A percentile compares a stretch with the other conserved stretches of the same genome.
phyloP scores from a whole-genome alignment of 129 eudicot species.

The Lonicera japonica region DNA sequence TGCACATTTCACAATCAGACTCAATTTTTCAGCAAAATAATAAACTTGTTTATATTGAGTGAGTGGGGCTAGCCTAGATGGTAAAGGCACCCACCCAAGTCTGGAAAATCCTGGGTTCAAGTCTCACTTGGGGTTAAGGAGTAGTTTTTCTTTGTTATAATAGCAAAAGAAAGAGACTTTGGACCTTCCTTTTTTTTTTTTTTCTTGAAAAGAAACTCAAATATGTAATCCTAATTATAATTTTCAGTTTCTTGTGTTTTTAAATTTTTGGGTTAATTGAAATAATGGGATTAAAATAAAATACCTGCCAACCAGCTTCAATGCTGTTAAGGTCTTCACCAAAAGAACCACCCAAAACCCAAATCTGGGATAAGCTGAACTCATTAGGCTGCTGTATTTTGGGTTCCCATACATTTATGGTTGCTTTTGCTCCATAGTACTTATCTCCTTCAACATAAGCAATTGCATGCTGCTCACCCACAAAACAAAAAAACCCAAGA shows the following conservation, averaged over 20 bases:
- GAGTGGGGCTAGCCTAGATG: too few species aligned
- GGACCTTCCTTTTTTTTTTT: too few species aligned
- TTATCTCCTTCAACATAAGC: slow-evolving; percentile 92
- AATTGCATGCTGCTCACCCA: slow-evolving; percentile 68
- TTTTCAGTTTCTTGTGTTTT: too few species aligned
- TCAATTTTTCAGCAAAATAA: too few species aligned
- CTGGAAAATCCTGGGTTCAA: too few species aligned
- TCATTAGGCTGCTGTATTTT: slow-evolving; percentile 87
- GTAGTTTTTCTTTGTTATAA: too few species aligned
- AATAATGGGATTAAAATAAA: not conserved
- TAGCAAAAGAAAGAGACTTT: too few species aligned
- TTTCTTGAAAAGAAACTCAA: too few species aligned
- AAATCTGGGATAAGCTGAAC: slow-evolving; percentile 83
- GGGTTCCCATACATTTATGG: slow-evolving; percentile 95
- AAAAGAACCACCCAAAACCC: slow-evolving; percentile 92
- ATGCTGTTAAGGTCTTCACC: slow-evolving; percentile 99
- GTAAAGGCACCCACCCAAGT: too few species aligned
- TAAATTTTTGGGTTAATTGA: not conserved
- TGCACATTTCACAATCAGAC: slow-evolving; percentile 8
- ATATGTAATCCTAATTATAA: too few species aligned
- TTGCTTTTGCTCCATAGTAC: slow-evolving; percentile 90
- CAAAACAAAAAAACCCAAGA: not conserved
- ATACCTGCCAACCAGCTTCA: slow-evolving; percentile 99
- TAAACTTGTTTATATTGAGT: too few species aligned
- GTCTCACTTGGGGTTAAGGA: too few species aligned